Evolutionary conservation across 139 green algal genomes (phyloP), one percentile per base, ranked within the genome.

Genomic region (Nannochloris sp.): DNA sequence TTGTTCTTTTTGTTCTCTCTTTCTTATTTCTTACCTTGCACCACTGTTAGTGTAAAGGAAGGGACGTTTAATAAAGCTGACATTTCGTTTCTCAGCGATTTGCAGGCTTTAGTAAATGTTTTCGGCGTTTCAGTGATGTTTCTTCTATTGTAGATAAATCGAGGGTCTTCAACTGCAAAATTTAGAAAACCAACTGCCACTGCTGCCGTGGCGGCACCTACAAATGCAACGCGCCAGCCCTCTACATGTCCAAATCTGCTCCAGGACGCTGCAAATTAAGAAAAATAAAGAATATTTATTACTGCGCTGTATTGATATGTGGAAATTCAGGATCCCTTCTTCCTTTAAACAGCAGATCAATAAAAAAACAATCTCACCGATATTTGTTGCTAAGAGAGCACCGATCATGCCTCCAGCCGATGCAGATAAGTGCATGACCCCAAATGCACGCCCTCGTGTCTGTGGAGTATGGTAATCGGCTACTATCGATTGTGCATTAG

Each of bases 211-310:
- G 75, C 84, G 12, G 85, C 57, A 3, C 51, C 51, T 15, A 83
- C 32, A 38, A 87, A 87, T 13, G 78, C 83, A 34, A 83, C 60
- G 9, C 84, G 61, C 84, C 84, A n/a, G n/a, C n/a, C n/a, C 89
- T 19, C 84, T 83, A 30, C 85, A 78, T 30, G 81, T 64, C 29
- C 59, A 60, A 7, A 82, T 44, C 4, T 53, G 65, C 0, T 15
- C 37, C 4, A 55, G 38, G 3, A 46, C 46, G 13, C 70, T n/a
- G n/a, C n/a, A n/a, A n/a, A n/a, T n/a, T n/a, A n/a, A n/a, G n/a
- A n/a, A n/a, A n/a, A n/a, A n/a, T n/a, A n/a, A n/a, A n/a, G n/a
- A 5, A 91, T 70, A 23, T 3, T 33, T 1, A 15, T 42, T 1
- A 29, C 42, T n/a, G n/a, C n/a, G 10, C 85, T 39, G 44, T 73